A percentile compares a stretch with the other conserved stretches of the same genome.
phyloP scores from a whole-genome alignment of 73 alveolate species.

The Symbiodinium natans region DNA sequence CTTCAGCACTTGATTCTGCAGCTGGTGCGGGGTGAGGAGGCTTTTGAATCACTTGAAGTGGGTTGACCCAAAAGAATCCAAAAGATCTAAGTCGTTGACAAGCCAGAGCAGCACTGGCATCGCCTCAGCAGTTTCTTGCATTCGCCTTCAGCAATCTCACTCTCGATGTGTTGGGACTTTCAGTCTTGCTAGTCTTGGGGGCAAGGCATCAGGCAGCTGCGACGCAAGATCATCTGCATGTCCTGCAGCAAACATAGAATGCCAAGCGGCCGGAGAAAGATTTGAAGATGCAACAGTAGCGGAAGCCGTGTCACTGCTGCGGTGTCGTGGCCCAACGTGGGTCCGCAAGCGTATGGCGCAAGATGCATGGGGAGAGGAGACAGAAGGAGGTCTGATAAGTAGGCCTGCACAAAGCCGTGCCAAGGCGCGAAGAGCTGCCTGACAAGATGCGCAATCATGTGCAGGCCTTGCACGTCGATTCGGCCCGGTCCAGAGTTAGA shows the following conservation, averaged over 20 bases:
- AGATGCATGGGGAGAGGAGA: no score
- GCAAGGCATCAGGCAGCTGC: not conserved
- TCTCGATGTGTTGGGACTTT: not conserved
- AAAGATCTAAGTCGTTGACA: not conserved
- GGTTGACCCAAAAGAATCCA: not conserved
- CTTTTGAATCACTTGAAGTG: not conserved
- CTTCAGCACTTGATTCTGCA: not conserved
- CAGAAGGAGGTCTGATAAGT: no score
- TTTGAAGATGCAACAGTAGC: no score
- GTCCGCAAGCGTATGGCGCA: no score
- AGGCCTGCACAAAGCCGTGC: conserved; percentile 87
- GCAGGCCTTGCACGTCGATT: no score
- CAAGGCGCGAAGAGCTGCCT: conserved; percentile 77
- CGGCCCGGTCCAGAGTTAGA: no score
- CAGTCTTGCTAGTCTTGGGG: not conserved
- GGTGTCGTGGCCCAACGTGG: no score
- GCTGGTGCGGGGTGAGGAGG: not conserved
- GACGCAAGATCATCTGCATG: conserved; percentile 51
- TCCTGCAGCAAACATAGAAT: not conserved
- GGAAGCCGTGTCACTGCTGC: no score
- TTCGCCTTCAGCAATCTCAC: not conserved
- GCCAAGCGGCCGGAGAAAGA: not conserved
- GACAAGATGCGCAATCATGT: no score
- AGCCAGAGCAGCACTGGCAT: conserved; percentile 85
- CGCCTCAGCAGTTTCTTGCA: conserved; percentile 15